Conservation (phyloP, 139 green algal genomes). For the Chlorella sp. region DNA sequence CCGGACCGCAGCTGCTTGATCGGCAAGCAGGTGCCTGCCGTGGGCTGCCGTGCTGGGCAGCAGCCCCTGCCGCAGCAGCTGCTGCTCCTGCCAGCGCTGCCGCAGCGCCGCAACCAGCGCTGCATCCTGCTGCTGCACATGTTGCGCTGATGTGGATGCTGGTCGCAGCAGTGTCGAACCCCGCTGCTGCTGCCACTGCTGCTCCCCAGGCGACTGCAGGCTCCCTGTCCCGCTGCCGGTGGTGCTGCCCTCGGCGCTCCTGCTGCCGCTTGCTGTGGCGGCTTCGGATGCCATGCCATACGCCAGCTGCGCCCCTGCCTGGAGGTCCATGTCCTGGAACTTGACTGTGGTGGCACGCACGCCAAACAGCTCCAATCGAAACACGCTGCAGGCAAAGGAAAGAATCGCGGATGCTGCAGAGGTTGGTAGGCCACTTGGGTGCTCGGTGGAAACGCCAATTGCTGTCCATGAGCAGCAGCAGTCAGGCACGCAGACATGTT, state of each 20-base stretch:
- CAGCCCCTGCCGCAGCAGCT: background rate
- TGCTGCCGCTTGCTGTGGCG: background rate
- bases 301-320: too few relatives aligned
- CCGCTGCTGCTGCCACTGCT: background rate
- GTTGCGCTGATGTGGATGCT: background rate
- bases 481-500: too few relatives aligned
- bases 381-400: background rate
- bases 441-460: too few relatives aligned
- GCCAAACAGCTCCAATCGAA: background rate
- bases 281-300: background rate
- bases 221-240: background rate
- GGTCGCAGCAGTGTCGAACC: too few relatives aligned
- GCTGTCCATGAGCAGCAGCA: too few relatives aligned
- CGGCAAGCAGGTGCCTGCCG: background rate
- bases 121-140: background rate
- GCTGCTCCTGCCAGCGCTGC: background rate
- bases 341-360: conserved; percentile 19
- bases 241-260: background rate
- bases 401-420: too few relatives aligned
- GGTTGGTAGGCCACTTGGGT: too few relatives aligned
- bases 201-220: background rate
- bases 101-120: background rate
- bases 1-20: too few relatives aligned
- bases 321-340: background rate
- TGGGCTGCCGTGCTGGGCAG: too few relatives aligned